Evolutionary conservation across 2,329 filamentous ascomycete genomes (phyloP).

Genomic region (Bisporella sp.): DNA sequence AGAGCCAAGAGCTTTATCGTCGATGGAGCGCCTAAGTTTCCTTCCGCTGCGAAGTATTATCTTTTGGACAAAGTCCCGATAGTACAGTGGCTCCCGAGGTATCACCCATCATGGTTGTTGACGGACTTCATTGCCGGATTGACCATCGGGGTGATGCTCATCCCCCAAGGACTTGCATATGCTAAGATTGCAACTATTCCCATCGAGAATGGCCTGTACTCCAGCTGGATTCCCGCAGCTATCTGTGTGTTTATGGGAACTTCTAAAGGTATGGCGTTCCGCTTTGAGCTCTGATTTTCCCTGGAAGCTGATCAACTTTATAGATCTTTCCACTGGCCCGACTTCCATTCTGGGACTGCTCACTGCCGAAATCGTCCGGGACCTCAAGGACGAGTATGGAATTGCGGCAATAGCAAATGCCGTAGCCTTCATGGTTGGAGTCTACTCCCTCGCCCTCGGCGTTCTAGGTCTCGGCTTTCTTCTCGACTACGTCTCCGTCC

Average conservation of each 20-base stretch:
- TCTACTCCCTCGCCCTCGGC: slow-evolving; percentile 52
- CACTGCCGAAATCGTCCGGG: slow-evolving; percentile 51
- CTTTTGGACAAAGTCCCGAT: slow-evolving; percentile 54
- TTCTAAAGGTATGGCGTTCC: slow-evolving; percentile 43
- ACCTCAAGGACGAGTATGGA: slow-evolving; percentile 43
- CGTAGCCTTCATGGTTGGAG: slow-evolving; percentile 56
- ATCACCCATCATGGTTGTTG: slow-evolving; percentile 52
- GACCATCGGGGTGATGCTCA: slow-evolving; percentile 53
- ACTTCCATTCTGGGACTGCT: slow-evolving; percentile 59
- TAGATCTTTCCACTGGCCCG: slow-evolving; percentile 55
- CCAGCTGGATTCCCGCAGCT: slow-evolving; percentile 49
- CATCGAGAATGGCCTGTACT: slow-evolving; percentile 52
- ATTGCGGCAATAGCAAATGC: slow-evolving; percentile 52
- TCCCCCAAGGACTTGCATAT: slow-evolving; percentile 55
- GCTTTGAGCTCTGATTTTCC: no score
- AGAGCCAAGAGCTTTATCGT: slow-evolving; percentile 5
- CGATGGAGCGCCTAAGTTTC: slow-evolving; percentile 28
- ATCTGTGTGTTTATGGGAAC: slow-evolving; percentile 55
- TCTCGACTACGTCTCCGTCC: slow-evolving; percentile 58
- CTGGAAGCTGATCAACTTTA: background rate
- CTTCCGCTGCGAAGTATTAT: slow-evolving; percentile 47
- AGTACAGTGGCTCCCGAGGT: slow-evolving; percentile 54
- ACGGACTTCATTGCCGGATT: slow-evolving; percentile 56
- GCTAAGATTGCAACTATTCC: slow-evolving; percentile 56
- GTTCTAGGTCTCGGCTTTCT: slow-evolving; percentile 58